Evolutionary conservation across 164 flowering plant genomes (phyloP).

Genomic region (Berberis vulgaris): DNA sequence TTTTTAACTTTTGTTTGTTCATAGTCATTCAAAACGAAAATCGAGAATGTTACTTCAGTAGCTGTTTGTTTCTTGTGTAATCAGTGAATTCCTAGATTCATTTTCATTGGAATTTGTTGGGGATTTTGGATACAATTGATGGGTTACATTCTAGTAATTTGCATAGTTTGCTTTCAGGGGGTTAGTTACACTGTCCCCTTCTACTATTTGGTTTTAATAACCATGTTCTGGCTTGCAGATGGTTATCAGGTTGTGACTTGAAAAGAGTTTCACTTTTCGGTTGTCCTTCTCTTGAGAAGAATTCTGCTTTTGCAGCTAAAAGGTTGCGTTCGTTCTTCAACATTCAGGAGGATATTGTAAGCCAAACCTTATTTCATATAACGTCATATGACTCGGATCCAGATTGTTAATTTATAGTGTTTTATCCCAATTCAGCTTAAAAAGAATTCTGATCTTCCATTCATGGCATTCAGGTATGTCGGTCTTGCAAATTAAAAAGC

Average conservation of each 20-base stretch:
- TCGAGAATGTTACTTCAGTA: too few species aligned
- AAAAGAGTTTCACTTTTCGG: slow-evolving; percentile 71
- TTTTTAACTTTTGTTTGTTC: too few species aligned
- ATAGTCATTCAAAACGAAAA: too few species aligned
- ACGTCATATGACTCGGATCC: background rate
- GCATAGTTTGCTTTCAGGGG: too few species aligned
- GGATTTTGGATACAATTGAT: too few species aligned
- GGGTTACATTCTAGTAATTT: too few species aligned
- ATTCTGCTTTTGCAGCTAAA: slow-evolving; percentile 59
- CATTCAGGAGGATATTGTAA: slow-evolving; percentile 61
- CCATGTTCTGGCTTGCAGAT: slow-evolving; percentile 27
- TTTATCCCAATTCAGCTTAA: background rate
- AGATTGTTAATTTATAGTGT: too few species aligned
- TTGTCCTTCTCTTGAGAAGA: slow-evolving; percentile 54
- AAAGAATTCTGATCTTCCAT: background rate
- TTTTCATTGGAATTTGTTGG: too few species aligned
- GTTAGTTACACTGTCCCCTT: too few species aligned
- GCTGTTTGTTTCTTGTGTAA: too few species aligned
- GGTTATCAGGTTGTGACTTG: slow-evolving; percentile 65
- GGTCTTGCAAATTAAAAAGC: slow-evolving; percentile 37
- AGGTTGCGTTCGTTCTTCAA: slow-evolving; percentile 45
- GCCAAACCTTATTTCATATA: slow-evolving; percentile 10
- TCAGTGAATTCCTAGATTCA: too few species aligned
- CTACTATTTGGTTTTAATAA: background rate
- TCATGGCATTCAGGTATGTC: slow-evolving; percentile 50